Base-by-base conservation (phyloP, 2,329 filamentous ascomycete species). In the Talaromyces sp. region DNA sequence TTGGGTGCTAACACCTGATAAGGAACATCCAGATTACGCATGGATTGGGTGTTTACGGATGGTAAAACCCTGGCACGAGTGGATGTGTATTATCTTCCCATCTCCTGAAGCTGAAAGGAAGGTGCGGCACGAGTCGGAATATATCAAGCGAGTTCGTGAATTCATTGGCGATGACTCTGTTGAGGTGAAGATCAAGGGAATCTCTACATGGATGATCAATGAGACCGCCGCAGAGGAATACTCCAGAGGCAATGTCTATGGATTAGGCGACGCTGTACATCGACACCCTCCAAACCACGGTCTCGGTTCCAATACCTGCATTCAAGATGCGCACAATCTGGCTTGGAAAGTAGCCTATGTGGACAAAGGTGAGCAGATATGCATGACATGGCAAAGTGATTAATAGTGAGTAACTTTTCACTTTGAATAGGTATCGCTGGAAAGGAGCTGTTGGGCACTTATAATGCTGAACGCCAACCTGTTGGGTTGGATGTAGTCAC, bases 21-120 rank as follows among this genome's bases (percentile, higher is more conserved):
- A 70, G 2, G 80, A 84, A 59, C 73, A 81, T 57, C 81, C 82
- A 0, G 74, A 74, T 0, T 86, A 82, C 71, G 83, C 77, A 0
- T 84, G 81, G 79, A 73, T 75, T 30, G 73, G 70, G 2, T 71
- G 85, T 64, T 74, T 81, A 3, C 76, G 85, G 27, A 87, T 88
- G 85, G 84, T 88, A 4, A 85, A 82, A 72, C 81, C 85, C 0
- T 88, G 85, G 85, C 68, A 82, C 65, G 82, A 88, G 73, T 88
- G 85, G 84, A 11, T 36, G 13, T 36, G 32, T 36, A 36, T 36
- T 15, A 15, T 36, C 11, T 36, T 36, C 10, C 32, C 32, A 15
- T 36, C 32, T 1, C 32, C 32, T 36, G 32, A 15, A 36, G 32
- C 32, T 36, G 32, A 36, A 15, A 36, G 32, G 32, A 13, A 36